A percentile compares a stretch with the other conserved stretches of the same genome.
Evolutionary conservation across 192 early-diverging fungal genomes (phyloP).

Genomic region (Podila clonocystis): DNA sequence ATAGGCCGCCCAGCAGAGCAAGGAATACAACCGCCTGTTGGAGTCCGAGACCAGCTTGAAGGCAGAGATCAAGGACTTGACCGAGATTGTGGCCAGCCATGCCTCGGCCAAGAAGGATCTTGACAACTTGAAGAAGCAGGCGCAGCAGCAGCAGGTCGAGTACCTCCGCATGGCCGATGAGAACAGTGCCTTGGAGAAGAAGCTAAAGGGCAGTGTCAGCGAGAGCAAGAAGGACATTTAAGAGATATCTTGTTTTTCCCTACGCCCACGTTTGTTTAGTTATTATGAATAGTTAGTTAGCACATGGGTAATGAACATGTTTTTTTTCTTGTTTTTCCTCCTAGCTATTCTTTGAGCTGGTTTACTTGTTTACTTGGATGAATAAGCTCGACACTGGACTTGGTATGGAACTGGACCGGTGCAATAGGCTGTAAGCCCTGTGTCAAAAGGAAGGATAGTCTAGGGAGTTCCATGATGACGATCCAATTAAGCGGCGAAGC

Average conservation of each 20-base stretch:
- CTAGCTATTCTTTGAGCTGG: no score
- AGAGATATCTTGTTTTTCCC: not conserved
- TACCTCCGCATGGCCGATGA: slow-evolving; percentile 53
- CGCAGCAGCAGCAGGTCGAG: slow-evolving; percentile 50
- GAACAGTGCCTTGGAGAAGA: slow-evolving; percentile 47
- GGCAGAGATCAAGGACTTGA: slow-evolving; percentile 45
- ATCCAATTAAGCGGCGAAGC: no score
- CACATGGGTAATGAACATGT: not conserved
- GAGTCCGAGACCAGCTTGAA: slow-evolving; percentile 48
- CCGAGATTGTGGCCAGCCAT: slow-evolving; percentile 32
- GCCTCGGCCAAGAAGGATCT: slow-evolving; percentile 38
- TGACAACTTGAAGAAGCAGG: slow-evolving; percentile 59
- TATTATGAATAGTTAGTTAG: not conserved
- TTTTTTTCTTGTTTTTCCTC: not conserved
- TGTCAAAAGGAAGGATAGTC: no score
- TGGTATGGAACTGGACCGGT: no score
- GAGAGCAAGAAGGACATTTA: slow-evolving; percentile 53
- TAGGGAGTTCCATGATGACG: no score
- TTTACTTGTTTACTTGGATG: no score
- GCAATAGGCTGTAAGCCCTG: no score
- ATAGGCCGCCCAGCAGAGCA: slow-evolving; percentile 53
- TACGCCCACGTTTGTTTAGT: not conserved
- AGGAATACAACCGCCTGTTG: slow-evolving; percentile 37
- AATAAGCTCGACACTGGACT: no score
- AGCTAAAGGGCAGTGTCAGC: slow-evolving; percentile 11